Evolutionary conservation across 192 early-diverging fungal genomes (phyloP), one percentile per base, ranked within the genome.

Genomic region (Gonapodya sp.): DNA sequence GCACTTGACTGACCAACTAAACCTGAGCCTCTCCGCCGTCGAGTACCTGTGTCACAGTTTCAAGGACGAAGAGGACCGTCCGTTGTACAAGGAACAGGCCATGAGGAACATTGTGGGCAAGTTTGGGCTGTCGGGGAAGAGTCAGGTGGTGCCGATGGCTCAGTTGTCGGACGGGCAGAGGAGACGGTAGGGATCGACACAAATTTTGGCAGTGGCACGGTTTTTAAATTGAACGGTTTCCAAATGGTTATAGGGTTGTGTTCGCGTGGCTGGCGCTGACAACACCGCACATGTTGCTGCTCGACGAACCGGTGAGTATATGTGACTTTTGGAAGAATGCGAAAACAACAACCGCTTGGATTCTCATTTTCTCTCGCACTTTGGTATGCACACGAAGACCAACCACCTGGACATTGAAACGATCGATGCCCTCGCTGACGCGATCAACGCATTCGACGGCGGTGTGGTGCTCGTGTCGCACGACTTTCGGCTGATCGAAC

Each of bases 401-500:
- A 64, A 64, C 46, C 46, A 64, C 24, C 24, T 64, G 24, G 46
- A 64, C 24, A 64, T 64, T 32, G 75, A 77, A 77, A 77, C 75
- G 8, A 98, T 99, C 81, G 96, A 98, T 85, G 93, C 94, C 33
- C 86, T 99, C 79, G 97, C 97, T 34, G 90, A 95, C 31, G 97
- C 97, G 36, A 98, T 99, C 90, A 97, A 97, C 84, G 83, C 85
- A 78, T 99, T 95, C 86, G 92, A 92, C 82, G 97, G 97, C 46
- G 97, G 97, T 83, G 95, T 98, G 80, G 96, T 99, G 31, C 89
- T 99, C 35, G 97, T 99, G 79, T 95, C 94, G 81, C 97, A 99
- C 93, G 97, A 99, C 89, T 99, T 99, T 92, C 89, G 97, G 82
- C 88, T 99, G 78, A 96, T 99, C 83, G 92, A 90, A 78, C 96